phyloP scores from a whole-genome alignment of 495 filamentous ascomycete genomes.

The Trichoderma parareesei region DNA sequence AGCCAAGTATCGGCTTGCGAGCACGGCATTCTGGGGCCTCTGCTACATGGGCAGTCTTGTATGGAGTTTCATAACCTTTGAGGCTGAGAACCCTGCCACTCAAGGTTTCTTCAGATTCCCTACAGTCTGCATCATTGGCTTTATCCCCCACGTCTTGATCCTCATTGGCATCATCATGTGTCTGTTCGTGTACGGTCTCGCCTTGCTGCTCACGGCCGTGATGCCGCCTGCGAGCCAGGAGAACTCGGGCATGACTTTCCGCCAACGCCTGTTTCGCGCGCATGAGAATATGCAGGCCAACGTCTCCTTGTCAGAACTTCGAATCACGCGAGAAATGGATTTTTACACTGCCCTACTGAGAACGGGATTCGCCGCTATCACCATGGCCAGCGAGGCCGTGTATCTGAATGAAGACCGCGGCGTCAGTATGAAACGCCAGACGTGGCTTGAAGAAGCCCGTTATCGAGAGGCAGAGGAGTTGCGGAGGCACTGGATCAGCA shows the following conservation, averaged over 20 bases:
- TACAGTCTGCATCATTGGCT: slow-evolving; percentile 89
- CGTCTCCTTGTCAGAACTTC: slow-evolving; percentile 68
- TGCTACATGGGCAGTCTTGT: slow-evolving; percentile 77
- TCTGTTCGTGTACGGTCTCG: slow-evolving; percentile 63
- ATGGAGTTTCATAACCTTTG: slow-evolving; percentile 59
- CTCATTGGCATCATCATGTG: slow-evolving; percentile 70
- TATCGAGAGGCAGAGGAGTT: slow-evolving; percentile 54
- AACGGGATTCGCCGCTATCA: slow-evolving; percentile 76
- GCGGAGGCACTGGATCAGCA: slow-evolving; percentile 40
- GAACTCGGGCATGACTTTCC: slow-evolving; percentile 23
- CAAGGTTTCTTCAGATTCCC: slow-evolving; percentile 66
- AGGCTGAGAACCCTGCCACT: slow-evolving; percentile 37
- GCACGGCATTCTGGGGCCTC: slow-evolving; percentile 80
- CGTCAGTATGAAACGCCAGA: slow-evolving; percentile 68
- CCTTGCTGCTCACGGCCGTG: slow-evolving; percentile 66
- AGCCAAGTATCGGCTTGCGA: slow-evolving; percentile 66
- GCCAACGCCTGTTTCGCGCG: slow-evolving; percentile 50
- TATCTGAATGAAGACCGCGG: slow-evolving; percentile 82
- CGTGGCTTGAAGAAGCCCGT: slow-evolving; percentile 87
- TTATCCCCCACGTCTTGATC: slow-evolving; percentile 85
- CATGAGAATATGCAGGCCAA: slow-evolving; percentile 90
- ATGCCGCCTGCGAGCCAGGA: slow-evolving; percentile 41
- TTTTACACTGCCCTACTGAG: slow-evolving; percentile 88
- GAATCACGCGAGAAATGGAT: slow-evolving; percentile 77
- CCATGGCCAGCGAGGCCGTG: slow-evolving; percentile 89